Conservation (phyloP, 176 grass and related monocot species). For the Thinopyrum elongatum region DNA sequence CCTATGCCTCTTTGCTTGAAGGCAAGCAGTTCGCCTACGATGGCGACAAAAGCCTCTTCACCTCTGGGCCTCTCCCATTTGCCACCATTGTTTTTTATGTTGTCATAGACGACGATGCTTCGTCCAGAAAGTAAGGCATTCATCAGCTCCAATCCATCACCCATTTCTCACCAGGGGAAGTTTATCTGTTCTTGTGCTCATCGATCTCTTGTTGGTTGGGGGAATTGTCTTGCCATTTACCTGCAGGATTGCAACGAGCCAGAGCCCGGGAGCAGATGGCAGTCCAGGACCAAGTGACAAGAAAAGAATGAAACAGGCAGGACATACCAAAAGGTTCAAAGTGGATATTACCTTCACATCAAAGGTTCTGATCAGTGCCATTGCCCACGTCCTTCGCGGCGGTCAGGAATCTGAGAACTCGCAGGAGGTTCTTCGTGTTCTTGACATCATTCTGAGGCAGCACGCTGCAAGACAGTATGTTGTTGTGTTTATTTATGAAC, state of each 20-base stretch:
- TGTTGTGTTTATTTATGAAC: not conserved
- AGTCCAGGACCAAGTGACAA: slow-evolving; percentile 2
- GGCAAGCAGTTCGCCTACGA: slow-evolving; percentile 10
- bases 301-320: slow-evolving; percentile 3
- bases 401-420: slow-evolving; percentile 9
- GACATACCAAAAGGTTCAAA: not conserved
- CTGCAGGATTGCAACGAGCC: not conserved
- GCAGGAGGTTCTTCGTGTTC: not conserved
- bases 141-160: not conserved
- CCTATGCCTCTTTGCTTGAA: not conserved
- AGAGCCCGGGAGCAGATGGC: not conserved
- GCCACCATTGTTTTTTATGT: not conserved
- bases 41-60: not conserved
- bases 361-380: not conserved
- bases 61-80: not conserved
- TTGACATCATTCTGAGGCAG: slow-evolving; percentile 7
- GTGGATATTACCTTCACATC: not conserved
- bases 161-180: not conserved
- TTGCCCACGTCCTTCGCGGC: not conserved
- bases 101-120: not conserved
- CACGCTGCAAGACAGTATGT: not conserved
- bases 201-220: not conserved
- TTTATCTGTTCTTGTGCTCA: not conserved
- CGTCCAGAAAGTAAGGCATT: not conserved
- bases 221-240: not conserved